Base-by-base conservation (phyloP, 2,329 filamentous ascomycete species). In the Alternaria arbusti region DNA sequence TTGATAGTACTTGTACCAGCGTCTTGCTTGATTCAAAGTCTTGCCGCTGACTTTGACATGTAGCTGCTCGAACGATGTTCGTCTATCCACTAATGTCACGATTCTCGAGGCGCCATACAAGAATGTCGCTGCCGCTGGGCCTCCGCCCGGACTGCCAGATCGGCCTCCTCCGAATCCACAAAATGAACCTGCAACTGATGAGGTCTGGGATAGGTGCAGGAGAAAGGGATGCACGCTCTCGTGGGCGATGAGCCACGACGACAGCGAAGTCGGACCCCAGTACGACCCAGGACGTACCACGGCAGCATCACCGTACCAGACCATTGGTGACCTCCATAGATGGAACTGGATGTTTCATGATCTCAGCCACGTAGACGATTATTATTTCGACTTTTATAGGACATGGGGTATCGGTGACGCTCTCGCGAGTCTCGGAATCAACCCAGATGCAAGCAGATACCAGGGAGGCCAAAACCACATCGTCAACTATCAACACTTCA, bases 321-420 rank as follows among this genome's bases (percentile, higher is more conserved):
- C 40, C 13, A 23, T 54, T 3, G n/a, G 36, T 13, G 64, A 65
- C 26, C 63, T 70, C 3, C 26, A 28, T 28, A 28, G 10, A 28
- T 28, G 26, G 26, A 10, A 28, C 26, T 28, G 26, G 26, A 28
- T 28, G 26, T 28, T 10, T 11, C 8, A 28, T 28, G 26, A 28
- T 28, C 26, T 28, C 26, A 7, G 11, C 4, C 8, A 11, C 26
- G 10, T 11, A 28, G 26, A 28, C 23, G 23, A 62, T 6, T 26
- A 8, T 2, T 67, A 63, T 47, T 54, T 66, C 12, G 54, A 70
- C 23, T 57, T 71, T 5, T 61, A 71, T 43, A 4, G 4, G 15
- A 36, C 32, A n/a, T 71, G 67, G 65, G 67, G 67, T 7, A 58
- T 72, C 12, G 70, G 64, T 6, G 58, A 64, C 25, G 70, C 62